Evolutionary conservation across 768 basidiomycete genomes (phyloP), one percentile per base, ranked within the genome.

Genomic region (Mycena alexandri): DNA sequence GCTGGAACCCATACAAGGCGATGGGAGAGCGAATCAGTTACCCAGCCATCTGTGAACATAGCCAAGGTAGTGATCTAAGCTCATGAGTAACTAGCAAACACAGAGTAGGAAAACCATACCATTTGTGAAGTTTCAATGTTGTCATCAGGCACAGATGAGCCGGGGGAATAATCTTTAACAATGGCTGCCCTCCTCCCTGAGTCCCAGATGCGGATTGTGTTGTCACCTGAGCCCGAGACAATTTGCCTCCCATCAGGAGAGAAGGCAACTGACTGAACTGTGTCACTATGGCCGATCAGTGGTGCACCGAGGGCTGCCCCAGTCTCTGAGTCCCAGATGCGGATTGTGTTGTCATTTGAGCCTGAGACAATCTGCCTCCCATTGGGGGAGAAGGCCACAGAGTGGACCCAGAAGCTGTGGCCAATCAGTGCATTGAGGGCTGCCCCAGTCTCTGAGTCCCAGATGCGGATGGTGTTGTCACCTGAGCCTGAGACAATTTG

Each of bases 161-260:
- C 2, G 17, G 17, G 17, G 17, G 46, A 22, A n/a, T n/a, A n/a
- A n/a, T n/a, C n/a, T 29, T 50, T 6, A 50, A 13, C 48, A 5
- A 50, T 3, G 14, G 9, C 3, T 25, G 22, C 48, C 14, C 48
- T 24, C 3, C 11, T 29, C 4, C 29, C 25, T 22, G 14, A 14
- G 25, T 50, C 48, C 48, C 48, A 50, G 24, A 50, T 22, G 29
- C 48, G 48, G 21, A 50, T 12, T 29, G 48, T 50, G 14, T 50
- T 11, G 25, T 50, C 48, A 29, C 14, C 12, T 3, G 48, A 50
- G 8, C 24, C 25, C 8, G 48, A 50, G 25, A 22, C 48, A 25
- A 50, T 29, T 4, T 29, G 14, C 14, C 5, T 8, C 21, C 22
- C 48, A 50, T 50, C 22, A 11, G 48, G 48, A 29, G 48, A 50